phyloP scores from a whole-genome alignment of 169 alveolate genomes.

The Cryptosporidium bovis region DNA sequence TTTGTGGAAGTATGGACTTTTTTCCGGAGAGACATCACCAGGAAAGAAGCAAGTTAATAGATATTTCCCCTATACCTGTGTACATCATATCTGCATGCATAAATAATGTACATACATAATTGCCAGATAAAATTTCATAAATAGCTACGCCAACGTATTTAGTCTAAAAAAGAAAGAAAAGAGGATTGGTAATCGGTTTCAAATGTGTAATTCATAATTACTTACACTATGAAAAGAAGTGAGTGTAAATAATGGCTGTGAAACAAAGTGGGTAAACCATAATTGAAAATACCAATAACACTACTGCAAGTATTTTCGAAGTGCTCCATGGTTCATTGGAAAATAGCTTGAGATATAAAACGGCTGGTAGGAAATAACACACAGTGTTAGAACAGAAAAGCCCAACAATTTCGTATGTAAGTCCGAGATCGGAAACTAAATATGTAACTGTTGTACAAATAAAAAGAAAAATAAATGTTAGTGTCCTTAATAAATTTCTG shows the following conservation, averaged over 20 bases:
- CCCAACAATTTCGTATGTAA: conserved; percentile 69
- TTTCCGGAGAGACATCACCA: too few relatives aligned
- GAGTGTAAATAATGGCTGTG: conserved; percentile 58
- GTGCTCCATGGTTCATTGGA: conserved; percentile 30
- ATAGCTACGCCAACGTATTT: too few relatives aligned
- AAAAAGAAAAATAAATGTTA: conserved; percentile 36
- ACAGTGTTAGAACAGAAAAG: conserved; percentile 67
- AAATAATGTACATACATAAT: too few relatives aligned
- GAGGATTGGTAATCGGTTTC: too few relatives aligned
- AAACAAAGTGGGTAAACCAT: conserved; percentile 64
- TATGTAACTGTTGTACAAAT: conserved; percentile 65
- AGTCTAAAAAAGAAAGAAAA: too few relatives aligned
- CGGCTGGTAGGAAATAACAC: conserved; percentile 68
- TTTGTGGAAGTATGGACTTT: too few relatives aligned
- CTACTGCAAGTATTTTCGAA: conserved; percentile 30
- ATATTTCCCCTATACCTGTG: too few relatives aligned
- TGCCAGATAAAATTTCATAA: too few relatives aligned
- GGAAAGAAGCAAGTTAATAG: too few relatives aligned
- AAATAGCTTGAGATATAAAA: conserved; percentile 43
- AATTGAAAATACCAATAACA: conserved; percentile 46
- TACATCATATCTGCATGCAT: too few relatives aligned
- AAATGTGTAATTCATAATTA: neutral
- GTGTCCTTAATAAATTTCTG: conserved; percentile 37
- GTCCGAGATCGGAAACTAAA: conserved; percentile 58
- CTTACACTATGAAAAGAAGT: conserved; percentile 30